These are phyloP conservation scores for Margaritispora aquatica DNA, from an alignment of 495 filamentous ascomycete species.

Conservation along the genomic window DNA sequence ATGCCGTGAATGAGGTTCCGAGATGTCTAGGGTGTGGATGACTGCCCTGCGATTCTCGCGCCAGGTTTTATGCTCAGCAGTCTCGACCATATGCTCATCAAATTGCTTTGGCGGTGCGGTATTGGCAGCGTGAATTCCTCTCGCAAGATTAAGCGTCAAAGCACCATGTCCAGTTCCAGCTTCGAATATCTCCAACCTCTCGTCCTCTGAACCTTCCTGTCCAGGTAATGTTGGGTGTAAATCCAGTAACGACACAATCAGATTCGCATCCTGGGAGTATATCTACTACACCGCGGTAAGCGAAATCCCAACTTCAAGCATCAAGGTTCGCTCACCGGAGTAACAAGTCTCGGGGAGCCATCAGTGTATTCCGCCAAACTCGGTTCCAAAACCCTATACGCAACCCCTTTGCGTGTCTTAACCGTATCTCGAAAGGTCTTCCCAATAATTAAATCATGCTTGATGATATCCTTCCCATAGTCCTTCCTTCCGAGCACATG, in stretches of 20 bases:
- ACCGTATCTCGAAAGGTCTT: conserved; percentile 49
- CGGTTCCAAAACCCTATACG: conserved; percentile 52
- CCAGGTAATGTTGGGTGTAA: conserved; percentile 47
- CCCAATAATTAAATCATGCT: conserved; percentile 59
- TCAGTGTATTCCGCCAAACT: conserved; percentile 67
- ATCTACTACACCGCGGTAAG: conserved; percentile 41
- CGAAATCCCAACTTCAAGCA: too few species aligned
- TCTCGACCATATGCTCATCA: conserved; percentile 8
- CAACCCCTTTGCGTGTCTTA: conserved; percentile 40
- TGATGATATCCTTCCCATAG: conserved; percentile 23
- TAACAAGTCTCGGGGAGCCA: conserved; percentile 57
- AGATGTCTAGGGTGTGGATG: conserved; percentile 65
- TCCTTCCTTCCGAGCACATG: neutral
- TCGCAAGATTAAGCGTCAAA: conserved; percentile 64
- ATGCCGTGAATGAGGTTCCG: conserved; percentile 47
- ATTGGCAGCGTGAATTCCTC: conserved; percentile 73
- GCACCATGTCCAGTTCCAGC: conserved; percentile 77
- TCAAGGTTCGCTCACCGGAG: conserved; percentile 65
- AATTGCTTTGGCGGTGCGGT: conserved; percentile 24
- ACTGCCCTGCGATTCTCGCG: conserved; percentile 52
- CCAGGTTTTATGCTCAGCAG: conserved; percentile 30
- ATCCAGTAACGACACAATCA: conserved; percentile 70
- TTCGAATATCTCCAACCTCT: conserved; percentile 63
- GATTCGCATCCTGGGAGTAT: conserved; percentile 63
- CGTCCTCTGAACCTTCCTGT: conserved; percentile 19